A percentile compares a stretch with the other conserved stretches of the same genome.
These are phyloP conservation scores for Phialocephala sp. DNA, from an alignment of 2,329 filamentous ascomycete species.

Conservation along the genomic window DNA sequence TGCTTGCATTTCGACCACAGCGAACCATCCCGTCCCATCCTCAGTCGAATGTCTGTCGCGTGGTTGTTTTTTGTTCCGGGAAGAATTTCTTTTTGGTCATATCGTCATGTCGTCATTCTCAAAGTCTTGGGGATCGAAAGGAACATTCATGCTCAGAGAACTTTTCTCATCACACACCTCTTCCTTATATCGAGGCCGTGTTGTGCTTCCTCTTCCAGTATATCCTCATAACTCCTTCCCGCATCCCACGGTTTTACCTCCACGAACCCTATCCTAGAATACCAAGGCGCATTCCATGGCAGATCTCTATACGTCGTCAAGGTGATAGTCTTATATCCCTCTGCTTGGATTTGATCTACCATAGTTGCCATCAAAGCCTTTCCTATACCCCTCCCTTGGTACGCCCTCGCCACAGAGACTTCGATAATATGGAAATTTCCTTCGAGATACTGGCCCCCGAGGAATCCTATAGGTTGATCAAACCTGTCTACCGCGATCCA, in stretches of 20 bases:
- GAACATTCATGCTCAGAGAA: slow-evolving; percentile 26
- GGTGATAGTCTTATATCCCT: slow-evolving; percentile 38
- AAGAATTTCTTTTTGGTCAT: not conserved
- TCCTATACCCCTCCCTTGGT: slow-evolving; percentile 41
- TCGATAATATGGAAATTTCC: slow-evolving; percentile 42
- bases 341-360: slow-evolving; percentile 35
- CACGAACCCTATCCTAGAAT: slow-evolving; percentile 38
- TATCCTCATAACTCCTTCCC: slow-evolving; percentile 34
- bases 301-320: slow-evolving; percentile 40
- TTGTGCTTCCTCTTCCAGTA: slow-evolving; percentile 36
- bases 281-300: slow-evolving; percentile 42
- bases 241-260: slow-evolving; percentile 36
- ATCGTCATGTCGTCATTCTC: not conserved
- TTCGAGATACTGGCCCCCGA: slow-evolving; percentile 37
- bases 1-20: not conserved
- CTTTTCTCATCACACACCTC: slow-evolving; percentile 40
- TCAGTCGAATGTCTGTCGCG: not conserved
- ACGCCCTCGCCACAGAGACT: slow-evolving; percentile 38
- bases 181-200: slow-evolving; percentile 36
- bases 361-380: slow-evolving; percentile 39
- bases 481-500: slow-evolving; percentile 39
- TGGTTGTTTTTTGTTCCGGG: not conserved
- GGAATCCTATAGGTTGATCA: slow-evolving; percentile 41
- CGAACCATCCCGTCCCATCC: not conserved
- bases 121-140: not conserved